Base-by-base conservation (phyloP, 2,329 filamentous ascomycete genomes). In the Phyllosticta paracitricarpa region DNA sequence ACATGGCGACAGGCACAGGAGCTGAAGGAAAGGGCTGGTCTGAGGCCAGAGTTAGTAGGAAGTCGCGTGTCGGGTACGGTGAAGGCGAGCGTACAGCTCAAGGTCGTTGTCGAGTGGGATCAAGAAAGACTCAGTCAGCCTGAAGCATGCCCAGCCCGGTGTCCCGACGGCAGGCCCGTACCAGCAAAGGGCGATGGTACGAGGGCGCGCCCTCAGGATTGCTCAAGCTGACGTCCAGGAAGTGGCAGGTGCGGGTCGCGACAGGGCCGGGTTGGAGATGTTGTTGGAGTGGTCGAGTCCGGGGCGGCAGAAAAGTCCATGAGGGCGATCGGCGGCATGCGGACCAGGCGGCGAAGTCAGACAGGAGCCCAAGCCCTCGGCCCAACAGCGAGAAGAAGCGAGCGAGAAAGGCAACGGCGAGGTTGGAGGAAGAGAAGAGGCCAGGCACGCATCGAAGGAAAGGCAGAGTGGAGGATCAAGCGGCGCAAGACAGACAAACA, bases 221-320 rank as follows among this genome's bases (percentile, higher is more conserved):
- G 54, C n/a, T 35, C 17, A 24, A 19, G 53, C 54, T 19, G 17
- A 26, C 26, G 26, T 35, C 40, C 58, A 53, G 48, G 52, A 25
- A 22, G 26, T 17, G 25, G 6, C 40, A 54, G 59, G 59, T 51
- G 58, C 58, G 54, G 54, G 40, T 35, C 48, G 48, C 24, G 40
- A 48, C 40, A 48, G 40, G 40, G 40, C 40, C 40, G 40, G 3
- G 40, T 48, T 48, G 40, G 40, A 48, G 40, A 48, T n/a, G 40
- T 48, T n/a, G 40, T 17, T 48, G 40, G 14, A 51, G 3, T 54
- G 59, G 24, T 40, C 40, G 28, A 57, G 55, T 30, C 28, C 19
- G 28, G 59, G 59, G 55, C 30, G 48, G 26, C n/a, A 30, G 30
- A 61, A 61, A 61, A 56, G 54, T 61, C 59, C 59, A 61, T 61